These are phyloP conservation scores for Trametes villosa DNA, from an alignment of 768 basidiomycete genomes.

Conservation along the genomic window DNA sequence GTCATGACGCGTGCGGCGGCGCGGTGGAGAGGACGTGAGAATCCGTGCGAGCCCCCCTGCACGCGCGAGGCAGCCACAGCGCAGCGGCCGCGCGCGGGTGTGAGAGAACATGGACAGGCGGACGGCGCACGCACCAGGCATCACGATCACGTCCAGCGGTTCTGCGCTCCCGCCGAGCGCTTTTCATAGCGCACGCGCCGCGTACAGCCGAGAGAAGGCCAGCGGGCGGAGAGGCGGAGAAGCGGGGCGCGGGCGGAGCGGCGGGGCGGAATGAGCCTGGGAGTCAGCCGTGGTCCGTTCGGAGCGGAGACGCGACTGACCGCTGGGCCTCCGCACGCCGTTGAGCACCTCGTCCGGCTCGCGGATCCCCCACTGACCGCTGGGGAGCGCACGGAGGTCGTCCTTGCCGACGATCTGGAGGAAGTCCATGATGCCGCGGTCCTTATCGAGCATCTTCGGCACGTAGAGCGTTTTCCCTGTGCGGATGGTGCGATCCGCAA, in stretches of 20 bases:
- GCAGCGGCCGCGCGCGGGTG: slow-evolving; percentile 4
- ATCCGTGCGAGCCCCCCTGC: not conserved
- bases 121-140: slow-evolving; percentile 55
- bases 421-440: slow-evolving; percentile 61
- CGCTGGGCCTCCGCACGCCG: slow-evolving; percentile 49
- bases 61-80: not conserved
- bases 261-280: not conserved
- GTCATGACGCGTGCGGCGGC: too few relatives aligned
- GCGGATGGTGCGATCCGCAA: not conserved
- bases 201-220: not conserved
- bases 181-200: slow-evolving; percentile 22
- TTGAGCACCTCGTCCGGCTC: slow-evolving; percentile 58
- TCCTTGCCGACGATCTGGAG: slow-evolving; percentile 60
- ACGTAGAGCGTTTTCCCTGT: slow-evolving; percentile 72
- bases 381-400: slow-evolving; percentile 61
- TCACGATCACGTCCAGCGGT: slow-evolving; percentile 63
- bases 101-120: not conserved
- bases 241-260: not conserved
- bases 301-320: slow-evolving; percentile 43
- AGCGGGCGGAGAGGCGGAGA: not conserved
- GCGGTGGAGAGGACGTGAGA: not conserved
- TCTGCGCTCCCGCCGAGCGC: slow-evolving; percentile 44
- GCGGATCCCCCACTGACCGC: slow-evolving; percentile 75
- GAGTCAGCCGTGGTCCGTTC: slow-evolving; percentile 16
- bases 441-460: slow-evolving; percentile 57